These are phyloP conservation scores for Madurella fahalii DNA, from an alignment of 2,329 filamentous ascomycete genomes.

Conservation along the genomic window DNA sequence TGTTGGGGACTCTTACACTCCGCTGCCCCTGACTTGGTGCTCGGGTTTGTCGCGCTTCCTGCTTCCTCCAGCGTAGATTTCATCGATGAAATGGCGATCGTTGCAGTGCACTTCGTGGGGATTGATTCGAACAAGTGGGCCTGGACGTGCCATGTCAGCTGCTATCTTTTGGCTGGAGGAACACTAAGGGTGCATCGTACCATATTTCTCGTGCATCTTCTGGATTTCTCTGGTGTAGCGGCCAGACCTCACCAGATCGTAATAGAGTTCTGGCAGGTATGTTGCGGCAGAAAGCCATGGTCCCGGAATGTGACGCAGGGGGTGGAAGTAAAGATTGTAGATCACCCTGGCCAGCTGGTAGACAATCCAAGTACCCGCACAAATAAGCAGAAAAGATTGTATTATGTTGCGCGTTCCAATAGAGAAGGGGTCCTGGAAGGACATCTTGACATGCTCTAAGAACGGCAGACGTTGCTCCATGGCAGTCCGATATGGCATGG, in stretches of 20 bases:
- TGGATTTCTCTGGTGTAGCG: constrained; percentile 13
- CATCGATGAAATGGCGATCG: constrained; percentile 10
- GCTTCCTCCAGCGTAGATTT: neutral
- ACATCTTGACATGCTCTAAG: no score
- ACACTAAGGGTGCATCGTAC: neutral
- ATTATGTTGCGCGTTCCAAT: neutral
- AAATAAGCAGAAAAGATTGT: neutral
- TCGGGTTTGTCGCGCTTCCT: constrained; percentile 13
- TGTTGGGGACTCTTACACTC: neutral
- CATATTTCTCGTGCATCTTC: constrained; percentile 19
- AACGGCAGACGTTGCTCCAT: no score
- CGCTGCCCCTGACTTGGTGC: constrained; percentile 1
- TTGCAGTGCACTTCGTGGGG: constrained; percentile 11
- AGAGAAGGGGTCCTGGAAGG: no score
- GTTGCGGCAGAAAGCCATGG: neutral
- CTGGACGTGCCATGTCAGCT: neutral
- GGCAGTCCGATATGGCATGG: no score
- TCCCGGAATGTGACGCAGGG: neutral
- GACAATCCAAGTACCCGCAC: neutral
- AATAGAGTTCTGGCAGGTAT: constrained; percentile 13
- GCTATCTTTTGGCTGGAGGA: no score
- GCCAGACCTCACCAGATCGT: constrained; percentile 12
- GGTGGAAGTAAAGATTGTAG: constrained; percentile 1
- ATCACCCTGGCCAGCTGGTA: neutral
- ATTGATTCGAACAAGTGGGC: constrained; percentile 2